Evolutionary conservation across 441 rosid genomes (phyloP).

Genomic region (Omphalea diandra): DNA sequence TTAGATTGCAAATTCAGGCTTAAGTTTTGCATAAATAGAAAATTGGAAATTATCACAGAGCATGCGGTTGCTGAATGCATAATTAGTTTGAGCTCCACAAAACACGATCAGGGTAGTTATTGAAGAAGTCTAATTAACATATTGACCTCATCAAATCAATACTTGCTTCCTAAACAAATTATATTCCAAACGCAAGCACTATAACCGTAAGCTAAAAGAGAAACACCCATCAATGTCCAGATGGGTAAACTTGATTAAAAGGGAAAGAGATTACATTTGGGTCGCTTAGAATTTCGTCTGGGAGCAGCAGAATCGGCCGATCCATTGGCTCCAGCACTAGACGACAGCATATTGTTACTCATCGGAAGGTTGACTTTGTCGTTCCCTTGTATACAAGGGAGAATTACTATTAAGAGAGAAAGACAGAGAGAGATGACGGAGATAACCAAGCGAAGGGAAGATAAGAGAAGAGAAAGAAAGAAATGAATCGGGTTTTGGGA

Average conservation of each 20-base stretch:
- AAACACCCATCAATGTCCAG: too few species aligned
- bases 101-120: background rate
- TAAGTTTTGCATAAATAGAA: background rate
- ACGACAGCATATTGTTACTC: slow-evolving; percentile 59
- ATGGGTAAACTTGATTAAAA: slow-evolving; percentile 6
- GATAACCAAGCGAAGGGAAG: background rate
- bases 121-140: background rate
- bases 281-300: slow-evolving; percentile 28
- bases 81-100: background rate
- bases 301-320: slow-evolving; percentile 64
- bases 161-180: background rate
- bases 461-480: too few species aligned
- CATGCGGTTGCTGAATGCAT: background rate
- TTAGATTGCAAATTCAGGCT: background rate
- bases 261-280: slow-evolving; percentile 1
- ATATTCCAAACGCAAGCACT: background rate
- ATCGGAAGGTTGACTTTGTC: slow-evolving; percentile 21
- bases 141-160: background rate
- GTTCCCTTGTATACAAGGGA: too few species aligned
- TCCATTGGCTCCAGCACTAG: slow-evolving; percentile 53
- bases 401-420: background rate
- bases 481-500: too few species aligned
- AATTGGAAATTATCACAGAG: background rate
- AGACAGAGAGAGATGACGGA: background rate
- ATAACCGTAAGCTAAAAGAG: background rate